Evolutionary conservation across 129 eudicot genomes (phyloP).

Genomic region (Mikania micrantha): DNA sequence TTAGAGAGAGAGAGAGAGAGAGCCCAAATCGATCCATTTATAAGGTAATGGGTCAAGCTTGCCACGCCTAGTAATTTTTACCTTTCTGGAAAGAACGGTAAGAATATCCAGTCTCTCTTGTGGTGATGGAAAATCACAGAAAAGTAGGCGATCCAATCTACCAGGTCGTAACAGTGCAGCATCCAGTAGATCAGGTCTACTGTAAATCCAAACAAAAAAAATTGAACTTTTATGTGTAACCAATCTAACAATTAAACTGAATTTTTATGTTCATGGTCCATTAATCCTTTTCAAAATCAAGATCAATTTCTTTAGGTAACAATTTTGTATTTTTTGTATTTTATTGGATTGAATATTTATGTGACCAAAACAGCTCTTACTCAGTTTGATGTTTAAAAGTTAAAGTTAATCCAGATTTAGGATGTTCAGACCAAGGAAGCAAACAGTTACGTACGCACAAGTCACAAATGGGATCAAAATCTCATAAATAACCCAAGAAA

Average conservation of each 20-base stretch:
- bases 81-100: constrained; percentile 81
- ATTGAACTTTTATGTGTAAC: not conserved
- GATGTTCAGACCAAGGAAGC: not conserved
- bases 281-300: not conserved
- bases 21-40: not conserved
- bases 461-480: not conserved
- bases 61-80: constrained; percentile 9
- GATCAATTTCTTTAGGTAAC: not conserved
- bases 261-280: not conserved
- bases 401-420: not conserved
- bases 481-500: not conserved
- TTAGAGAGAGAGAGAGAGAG: not conserved
- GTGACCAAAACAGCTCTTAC: not conserved
- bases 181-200: constrained; percentile 97
- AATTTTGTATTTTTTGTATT: not conserved
- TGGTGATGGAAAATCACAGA: constrained; percentile 87
- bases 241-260: not conserved
- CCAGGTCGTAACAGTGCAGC: constrained; percentile 96
- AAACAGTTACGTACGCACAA: not conserved
- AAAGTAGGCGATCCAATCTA: constrained; percentile 81
- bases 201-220: constrained; percentile 30
- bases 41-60: not conserved
- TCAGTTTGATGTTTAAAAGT: not conserved
- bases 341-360: not conserved
- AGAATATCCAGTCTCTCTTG: constrained; percentile 83